Evolutionary conservation across 2,329 filamentous ascomycete species (phyloP), one percentile per base, ranked within the genome.

Genomic region (Fusarium staphyleae): DNA sequence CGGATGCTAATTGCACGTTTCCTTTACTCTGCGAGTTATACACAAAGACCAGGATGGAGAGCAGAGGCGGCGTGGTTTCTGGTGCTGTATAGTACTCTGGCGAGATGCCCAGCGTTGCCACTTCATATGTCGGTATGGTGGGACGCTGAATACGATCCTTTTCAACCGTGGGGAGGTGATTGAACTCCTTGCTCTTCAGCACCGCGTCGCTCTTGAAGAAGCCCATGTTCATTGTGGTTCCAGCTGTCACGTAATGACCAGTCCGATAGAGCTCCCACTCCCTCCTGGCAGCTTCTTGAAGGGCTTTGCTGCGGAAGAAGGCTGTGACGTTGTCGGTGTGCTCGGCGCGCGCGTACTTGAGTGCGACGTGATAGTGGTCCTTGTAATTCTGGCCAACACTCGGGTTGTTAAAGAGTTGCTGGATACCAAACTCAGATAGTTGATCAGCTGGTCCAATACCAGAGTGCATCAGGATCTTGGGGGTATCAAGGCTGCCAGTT

Each of bases 391-490:
- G 42, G 4, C 55, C 55, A 4, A 58, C 52, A 4, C 52, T 30
- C 12, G 43, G 13, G 18, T 48, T 58, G 3, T 55, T 44, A 2
- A 55, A 9, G 9, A 58, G 7, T 10, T 29, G 47, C 4, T 22
- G 19, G 26, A 58, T 55, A 11, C 28, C 40, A 4, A 58, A 45
- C 16, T 15, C 18, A 5, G 24, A 3, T 2, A 58, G 40, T 19
- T 58, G 55, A 8, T 52, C 52, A 4, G 3, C 5, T 0, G 52
- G 40, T 2, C 57, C 57, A n/a, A 60, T 50, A 7, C 57, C 57
- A 1, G 57, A 60, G 15, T 60, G 57, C 44, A 60, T 52, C 30
- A 60, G 36, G 40, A 60, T 60, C 24, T 55, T 57, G 22, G 54
- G 57, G 1, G 57, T 55, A 37, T 60, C 57, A 5, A 60, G 55